Base-by-base conservation (phyloP, 805 yeast species). In the Priceomyces haplophilus region DNA sequence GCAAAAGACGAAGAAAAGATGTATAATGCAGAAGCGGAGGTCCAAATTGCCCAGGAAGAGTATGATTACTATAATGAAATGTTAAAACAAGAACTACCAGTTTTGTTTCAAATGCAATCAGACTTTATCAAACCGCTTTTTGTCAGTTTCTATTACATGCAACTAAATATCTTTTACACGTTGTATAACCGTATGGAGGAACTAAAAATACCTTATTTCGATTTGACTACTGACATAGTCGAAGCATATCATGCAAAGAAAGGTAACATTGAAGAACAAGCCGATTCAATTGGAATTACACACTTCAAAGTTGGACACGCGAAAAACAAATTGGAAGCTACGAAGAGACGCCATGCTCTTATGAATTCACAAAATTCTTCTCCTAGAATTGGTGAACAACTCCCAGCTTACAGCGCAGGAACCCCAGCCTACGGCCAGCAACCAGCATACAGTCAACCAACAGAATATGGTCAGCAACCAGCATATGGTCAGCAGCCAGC, bases 91-190 rank as follows among this genome's bases (percentile, higher is more conserved):
- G 98, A 93, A 64, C 73, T 93, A 47, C 99, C 99, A 17, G 69
- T 85, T 34, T 72, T 93, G 60, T 93, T 93, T 66, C 80, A 79
- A 55, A 73, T 93, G 65, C 97, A 93, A 65, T 86, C 89, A 3
- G 93, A 89, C 56, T 88, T 93, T 61, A 90, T 93, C 60, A 84
- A 82, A 59, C 99, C 99, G 15, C 73, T 93, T 55, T 93, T 93
- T 68, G 93, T 91, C 55, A 84, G 95, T 42, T 83, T 93, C 65
- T 93, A 93, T 69, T 93, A 82, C 75, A 93, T 93, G 98, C 99
- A 93, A 72, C 78, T 93, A 72, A 93, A 93, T 71, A 88, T 93
- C 44, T 93, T 90, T 65, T 93, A 93, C 75, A 89, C 97, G 1
- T 73, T 93, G 48, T 90, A 87, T 72, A 84, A 78, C 59, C 79